Evolutionary conservation across 2,329 filamentous ascomycete genomes (phyloP), one percentile per base, ranked within the genome.

Genomic region (Verticillium dahliae): DNA sequence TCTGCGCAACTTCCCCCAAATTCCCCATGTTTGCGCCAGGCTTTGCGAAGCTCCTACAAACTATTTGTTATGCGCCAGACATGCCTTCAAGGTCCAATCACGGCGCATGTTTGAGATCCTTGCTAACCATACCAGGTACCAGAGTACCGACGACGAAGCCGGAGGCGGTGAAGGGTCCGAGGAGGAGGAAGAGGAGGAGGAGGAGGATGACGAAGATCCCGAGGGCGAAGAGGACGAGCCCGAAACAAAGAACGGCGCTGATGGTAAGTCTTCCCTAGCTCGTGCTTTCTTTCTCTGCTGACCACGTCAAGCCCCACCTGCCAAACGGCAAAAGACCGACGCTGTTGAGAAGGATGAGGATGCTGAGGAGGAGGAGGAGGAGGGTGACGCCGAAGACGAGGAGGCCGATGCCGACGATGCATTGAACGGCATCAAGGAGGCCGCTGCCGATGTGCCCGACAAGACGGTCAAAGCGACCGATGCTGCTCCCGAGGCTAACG

Each of bases 321-420:
- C 76, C 61, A 83, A 83, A 75, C 82, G 81, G 74, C 76, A 75
- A 67, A 83, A 81, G 77, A 81, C 78, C 33, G 71, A 67, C 61
- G 68, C 22, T 4, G 75, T 74, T 0, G 74, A 74, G 1, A 74
- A 75, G 13, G 71, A 71, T 11, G 70, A 69, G 22, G 70, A 65
- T 18, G 68, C 65, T 35, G 71, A 70, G 14, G 67, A 65, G 9
- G 66, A 59, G 4, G 27, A 31, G 27, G 69, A 67, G 1, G 70
- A 65, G 6, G 71, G 70, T 6, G 67, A 59, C 38, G 62, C 64
- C 35, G 62, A 62, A 13, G 63, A 61, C 13, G 62, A 52, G 13
- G 64, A 63, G 3, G 69, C 64, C 1, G 72, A 72, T 6, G 68
- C 64, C 3, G 67, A 67, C 6, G 67, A 67, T 4, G 65, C 56